A percentile compares a stretch with the other conserved stretches of the same genome.
phyloP scores from a whole-genome alignment of 495 filamentous ascomycete genomes.

The Aspergillus mulundensis region DNA sequence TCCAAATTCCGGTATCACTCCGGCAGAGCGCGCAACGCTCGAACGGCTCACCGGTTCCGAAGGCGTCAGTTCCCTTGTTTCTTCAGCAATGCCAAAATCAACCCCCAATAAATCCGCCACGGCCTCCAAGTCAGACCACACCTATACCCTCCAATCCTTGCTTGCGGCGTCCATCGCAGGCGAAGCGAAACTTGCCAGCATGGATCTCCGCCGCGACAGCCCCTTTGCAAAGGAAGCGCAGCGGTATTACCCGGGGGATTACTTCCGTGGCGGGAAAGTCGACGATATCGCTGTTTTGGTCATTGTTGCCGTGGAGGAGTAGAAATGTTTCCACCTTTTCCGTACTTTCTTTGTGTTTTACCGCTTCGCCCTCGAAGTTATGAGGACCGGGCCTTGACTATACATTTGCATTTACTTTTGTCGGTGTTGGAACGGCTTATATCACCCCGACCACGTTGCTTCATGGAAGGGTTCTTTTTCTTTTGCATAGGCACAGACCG shows the following conservation, averaged over 20 bases:
- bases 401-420: background rate
- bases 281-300: conserved; percentile 87
- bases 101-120: conserved; percentile 5
- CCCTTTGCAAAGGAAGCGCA: conserved; percentile 95
- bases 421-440: background rate
- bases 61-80: conserved; percentile 28
- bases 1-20: conserved; percentile 50
- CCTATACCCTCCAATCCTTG: conserved; percentile 61
- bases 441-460: conserved; percentile 1
- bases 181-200: conserved; percentile 80
- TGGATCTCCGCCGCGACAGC: conserved; percentile 72
- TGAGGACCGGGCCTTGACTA: background rate
- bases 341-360: too few relatives aligned
- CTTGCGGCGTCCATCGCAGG: conserved; percentile 71
- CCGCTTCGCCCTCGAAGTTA: background rate
- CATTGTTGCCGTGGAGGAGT: conserved; percentile 57
- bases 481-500: background rate
- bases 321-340: background rate
- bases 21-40: conserved; percentile 46
- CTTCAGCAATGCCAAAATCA: conserved; percentile 2
- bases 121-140: conserved; percentile 3
- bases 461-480: background rate
- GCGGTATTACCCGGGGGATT: conserved; percentile 75
- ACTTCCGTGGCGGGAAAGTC: conserved; percentile 81
- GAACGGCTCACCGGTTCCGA: conserved; percentile 46